phyloP scores from a whole-genome alignment of 257 asterid species.

The Solanum paucissectum region DNA sequence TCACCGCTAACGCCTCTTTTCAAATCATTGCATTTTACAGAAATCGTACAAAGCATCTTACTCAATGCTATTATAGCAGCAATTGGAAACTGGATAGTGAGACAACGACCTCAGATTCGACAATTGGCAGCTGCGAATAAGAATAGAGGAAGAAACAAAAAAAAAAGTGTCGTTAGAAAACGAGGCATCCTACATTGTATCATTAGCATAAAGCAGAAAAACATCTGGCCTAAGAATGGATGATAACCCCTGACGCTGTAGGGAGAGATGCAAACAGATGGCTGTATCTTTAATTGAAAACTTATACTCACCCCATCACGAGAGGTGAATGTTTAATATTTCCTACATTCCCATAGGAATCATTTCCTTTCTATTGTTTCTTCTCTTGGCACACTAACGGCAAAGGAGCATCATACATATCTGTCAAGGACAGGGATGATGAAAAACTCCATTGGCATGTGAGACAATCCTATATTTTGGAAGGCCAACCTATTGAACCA shows the following conservation, averaged over 20 bases:
- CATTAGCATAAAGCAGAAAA: background rate
- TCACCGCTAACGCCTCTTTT: background rate
- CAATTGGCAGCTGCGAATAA: constrained; percentile 62
- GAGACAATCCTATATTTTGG: background rate
- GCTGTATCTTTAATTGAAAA: background rate
- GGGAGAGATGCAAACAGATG: background rate
- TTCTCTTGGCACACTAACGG: background rate
- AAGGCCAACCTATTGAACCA: background rate
- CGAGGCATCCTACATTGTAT: background rate
- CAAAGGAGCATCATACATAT: background rate
- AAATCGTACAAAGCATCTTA: background rate
- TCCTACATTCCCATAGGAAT: background rate
- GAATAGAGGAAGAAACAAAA: background rate
- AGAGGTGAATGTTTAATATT: background rate
- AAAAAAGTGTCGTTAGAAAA: background rate
- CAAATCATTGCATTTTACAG: background rate
- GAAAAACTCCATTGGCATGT: background rate
- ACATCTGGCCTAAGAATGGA: background rate
- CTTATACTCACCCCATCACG: background rate
- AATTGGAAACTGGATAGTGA: background rate
- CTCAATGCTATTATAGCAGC: background rate
- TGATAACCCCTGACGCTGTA: background rate
- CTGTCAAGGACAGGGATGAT: background rate
- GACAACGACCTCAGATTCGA: constrained; percentile 39
- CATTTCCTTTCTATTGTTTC: background rate